Percentiles rank a stretch among this genome's conserved stretches.
Conservation (phyloP, 1,139 yeast genomes). For the Protomyces macrosporus region DNA sequence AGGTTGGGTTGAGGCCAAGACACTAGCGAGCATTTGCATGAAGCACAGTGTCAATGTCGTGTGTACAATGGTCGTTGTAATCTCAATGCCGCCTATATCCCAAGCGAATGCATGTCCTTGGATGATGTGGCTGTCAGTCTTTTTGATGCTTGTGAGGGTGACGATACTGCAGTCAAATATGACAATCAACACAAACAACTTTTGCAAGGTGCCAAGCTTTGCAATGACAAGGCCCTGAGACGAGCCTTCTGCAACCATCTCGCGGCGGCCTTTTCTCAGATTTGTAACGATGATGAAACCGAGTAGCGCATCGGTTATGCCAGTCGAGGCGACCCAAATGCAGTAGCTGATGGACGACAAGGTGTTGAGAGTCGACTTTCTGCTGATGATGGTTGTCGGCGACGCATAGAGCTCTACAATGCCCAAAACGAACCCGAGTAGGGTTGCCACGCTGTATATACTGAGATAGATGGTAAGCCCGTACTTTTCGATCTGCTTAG, state of each 20-base stretch:
- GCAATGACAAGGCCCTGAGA: neutral
- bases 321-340: conserved; percentile 16
- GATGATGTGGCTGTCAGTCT: conserved; percentile 4
- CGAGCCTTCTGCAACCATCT: neutral
- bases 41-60: conserved; percentile 14
- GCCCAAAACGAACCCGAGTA: neutral
- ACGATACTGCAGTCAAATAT: conserved; percentile 15
- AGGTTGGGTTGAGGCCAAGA: conserved; percentile 4
- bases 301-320: conserved; percentile 19
- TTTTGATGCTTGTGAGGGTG: conserved; percentile 7
- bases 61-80: conserved; percentile 11
- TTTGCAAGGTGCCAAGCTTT: conserved; percentile 9
- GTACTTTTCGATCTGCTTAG: neutral
- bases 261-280: conserved; percentile 3
- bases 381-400: conserved; percentile 9
- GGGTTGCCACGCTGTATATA: conserved; percentile 2
- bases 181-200: conserved; percentile 9
- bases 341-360: conserved; percentile 7
- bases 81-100: conserved; percentile 17
- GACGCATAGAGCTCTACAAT: conserved; percentile 7
- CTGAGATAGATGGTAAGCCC: conserved; percentile 8
- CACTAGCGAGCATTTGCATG: conserved; percentile 13
- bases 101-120: conserved; percentile 16
- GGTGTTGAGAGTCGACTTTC: conserved; percentile 11
- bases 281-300: conserved; percentile 12